phyloP scores from a whole-genome alignment of 495 filamentous ascomycete species.

The Melanomma pulvis-pyrius region DNA sequence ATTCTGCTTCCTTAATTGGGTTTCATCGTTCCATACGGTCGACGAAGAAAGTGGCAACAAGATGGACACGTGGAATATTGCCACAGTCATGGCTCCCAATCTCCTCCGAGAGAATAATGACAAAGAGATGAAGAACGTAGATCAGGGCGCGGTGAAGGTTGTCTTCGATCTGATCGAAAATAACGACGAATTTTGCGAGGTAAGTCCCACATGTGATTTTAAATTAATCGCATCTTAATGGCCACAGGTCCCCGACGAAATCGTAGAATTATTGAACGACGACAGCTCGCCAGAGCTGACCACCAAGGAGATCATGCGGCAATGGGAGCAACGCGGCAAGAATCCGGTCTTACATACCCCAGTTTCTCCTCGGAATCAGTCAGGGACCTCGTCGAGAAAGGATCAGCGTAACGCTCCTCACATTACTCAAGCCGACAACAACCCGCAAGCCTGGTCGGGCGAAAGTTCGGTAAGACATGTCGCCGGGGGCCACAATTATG shows the following conservation, averaged over 20 bases:
- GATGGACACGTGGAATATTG: constrained; percentile 98
- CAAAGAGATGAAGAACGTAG: constrained; percentile 55
- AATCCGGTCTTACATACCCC: constrained; percentile 48
- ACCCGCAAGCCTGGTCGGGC: constrained; percentile 77
- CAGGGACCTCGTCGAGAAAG: constrained; percentile 51
- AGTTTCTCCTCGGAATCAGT: constrained; percentile 51
- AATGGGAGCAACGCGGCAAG: constrained; percentile 79
- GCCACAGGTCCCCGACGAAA: constrained; percentile 83
- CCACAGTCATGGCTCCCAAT: constrained; percentile 97
- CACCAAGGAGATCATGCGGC: constrained; percentile 85
- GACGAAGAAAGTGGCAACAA: constrained; percentile 93
- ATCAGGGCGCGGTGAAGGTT: constrained; percentile 73
- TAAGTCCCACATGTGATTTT: constrained; percentile 52
- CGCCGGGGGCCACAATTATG: constrained; percentile 51
- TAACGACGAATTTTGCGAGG: constrained; percentile 96
- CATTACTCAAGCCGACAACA: constrained; percentile 72
- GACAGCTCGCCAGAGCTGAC: constrained; percentile 82
- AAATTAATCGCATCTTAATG: neutral
- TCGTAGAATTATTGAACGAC: constrained; percentile 83
- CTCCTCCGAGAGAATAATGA: constrained; percentile 75
- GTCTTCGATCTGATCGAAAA: constrained; percentile 86
- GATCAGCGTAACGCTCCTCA: constrained; percentile 53
- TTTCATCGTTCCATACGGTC: constrained; percentile 92
- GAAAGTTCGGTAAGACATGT: constrained; percentile 81
- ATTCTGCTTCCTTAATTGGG: constrained; percentile 97